Evolutionary conservation across 2,329 filamentous ascomycete species (phyloP).

Genomic region (Beauveria rudraprayagi): DNA sequence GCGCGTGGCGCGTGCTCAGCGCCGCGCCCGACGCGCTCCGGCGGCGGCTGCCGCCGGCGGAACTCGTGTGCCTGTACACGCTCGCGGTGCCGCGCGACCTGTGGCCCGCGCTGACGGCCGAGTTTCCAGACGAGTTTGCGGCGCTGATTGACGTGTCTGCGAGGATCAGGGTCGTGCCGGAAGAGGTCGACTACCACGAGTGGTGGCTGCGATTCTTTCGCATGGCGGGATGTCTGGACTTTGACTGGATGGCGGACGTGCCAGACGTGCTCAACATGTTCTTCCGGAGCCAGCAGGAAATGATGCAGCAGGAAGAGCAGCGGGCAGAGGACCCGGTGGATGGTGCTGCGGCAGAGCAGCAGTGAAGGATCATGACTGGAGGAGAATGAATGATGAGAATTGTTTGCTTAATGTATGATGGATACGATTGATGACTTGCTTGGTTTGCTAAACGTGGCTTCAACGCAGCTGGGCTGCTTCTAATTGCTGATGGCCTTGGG

Average conservation of each 20-base stretch:
- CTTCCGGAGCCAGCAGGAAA: not conserved
- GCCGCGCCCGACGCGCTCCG: not conserved
- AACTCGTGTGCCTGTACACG: slow-evolving; percentile 12
- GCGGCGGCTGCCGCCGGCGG: not conserved
- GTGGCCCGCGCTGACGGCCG: slow-evolving; percentile 13
- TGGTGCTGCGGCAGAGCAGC: not conserved
- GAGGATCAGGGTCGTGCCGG: not conserved
- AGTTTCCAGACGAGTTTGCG: slow-evolving; percentile 12
- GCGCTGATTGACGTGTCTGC: slow-evolving; percentile 5
- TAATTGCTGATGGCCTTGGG: not conserved
- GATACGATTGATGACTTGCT: not conserved
- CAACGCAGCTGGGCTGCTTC: not conserved
- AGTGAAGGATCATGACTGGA: too few relatives aligned
- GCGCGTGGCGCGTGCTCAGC: slow-evolving; percentile 13
- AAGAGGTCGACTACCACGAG: slow-evolving; percentile 5
- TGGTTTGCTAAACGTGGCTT: not conserved
- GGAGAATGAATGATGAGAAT: not conserved
- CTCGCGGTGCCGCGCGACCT: slow-evolving; percentile 10
- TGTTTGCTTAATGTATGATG: not conserved
- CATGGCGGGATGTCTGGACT: slow-evolving; percentile 11
- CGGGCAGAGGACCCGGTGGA: not conserved
- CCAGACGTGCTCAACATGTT: slow-evolving; percentile 3
- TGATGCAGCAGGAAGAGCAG: not conserved
- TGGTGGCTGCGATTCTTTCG: slow-evolving; percentile 13
- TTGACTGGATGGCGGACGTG: slow-evolving; percentile 10